Base-by-base conservation (phyloP, 768 basidiomycete species). In the Gautieria morchelliformis region DNA sequence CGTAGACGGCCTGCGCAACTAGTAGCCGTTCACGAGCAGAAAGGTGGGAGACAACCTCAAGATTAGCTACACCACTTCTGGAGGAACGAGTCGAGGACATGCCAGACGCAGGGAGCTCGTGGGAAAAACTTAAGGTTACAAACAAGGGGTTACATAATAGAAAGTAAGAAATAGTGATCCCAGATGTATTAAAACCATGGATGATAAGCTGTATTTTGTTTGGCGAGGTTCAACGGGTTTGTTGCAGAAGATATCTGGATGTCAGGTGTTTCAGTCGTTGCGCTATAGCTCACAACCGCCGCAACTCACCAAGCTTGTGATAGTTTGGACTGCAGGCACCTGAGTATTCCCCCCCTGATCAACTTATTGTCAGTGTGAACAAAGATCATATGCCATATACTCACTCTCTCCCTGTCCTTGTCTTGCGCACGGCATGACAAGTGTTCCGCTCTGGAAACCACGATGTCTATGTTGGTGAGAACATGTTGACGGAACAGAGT, bases 1-100 rank as follows among this genome's bases (percentile, higher is more conserved):
- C 89, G 70, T 89, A 89, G 44, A 90, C 84, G 0, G 90, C 84
- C 70, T 96, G 93, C 1, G 92, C 82, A 50, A 95, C 78, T 30
- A 96, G 71, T 51, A 96, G 84, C 57, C 81, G 76, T 71, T 94
- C 91, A 53, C 87, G 67, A 49, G 56, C 56, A 24, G 56, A 48
- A 14, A 57, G 47, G 35, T 57, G 56, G 10, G 45, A 57, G n/a
- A 47, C 35, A 32, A 33, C 37, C 33, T 57, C 56, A 19, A 57
- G 35, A 15, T 35, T 46, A 20, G 56, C 35, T 17, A 39, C 45
- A 48, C 12, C 27, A 22, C 45, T 39, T 57, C 48, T 57, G 27
- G 45, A 57, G 33, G 56, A 47, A 24, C 56, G 56, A 47, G 55
- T 48, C 30, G 55, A 56, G 19, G 56, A 48, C 56, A 57, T 57